These are phyloP conservation scores for Mesotaenium endlicherianum DNA, from an alignment of 139 green algal genomes.

Conservation along the genomic window DNA sequence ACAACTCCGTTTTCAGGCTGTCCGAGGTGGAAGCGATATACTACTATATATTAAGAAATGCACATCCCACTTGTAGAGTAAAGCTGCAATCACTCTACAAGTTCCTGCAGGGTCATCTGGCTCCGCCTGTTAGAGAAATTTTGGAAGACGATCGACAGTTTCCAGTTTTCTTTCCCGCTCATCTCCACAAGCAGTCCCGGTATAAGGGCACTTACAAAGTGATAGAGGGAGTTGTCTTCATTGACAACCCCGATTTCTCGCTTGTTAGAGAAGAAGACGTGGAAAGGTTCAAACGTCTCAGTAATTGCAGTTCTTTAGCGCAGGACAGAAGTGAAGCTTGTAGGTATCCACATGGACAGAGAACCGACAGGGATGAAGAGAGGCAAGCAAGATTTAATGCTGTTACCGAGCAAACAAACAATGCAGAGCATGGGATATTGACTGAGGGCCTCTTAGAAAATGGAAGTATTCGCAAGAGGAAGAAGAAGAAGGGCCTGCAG, in stretches of 20 bases:
- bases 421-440: not conserved
- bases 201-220: constrained; percentile 17
- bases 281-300: not conserved
- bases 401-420: constrained; percentile 1
- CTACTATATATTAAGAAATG: not conserved
- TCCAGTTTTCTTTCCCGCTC: not conserved
- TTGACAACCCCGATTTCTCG: not conserved
- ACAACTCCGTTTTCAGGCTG: not conserved
- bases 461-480: too few relatives aligned
- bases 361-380: not conserved
- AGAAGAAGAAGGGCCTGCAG: too few relatives aligned
- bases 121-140: not conserved
- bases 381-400: constrained; percentile 1
- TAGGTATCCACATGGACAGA: not conserved
- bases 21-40: constrained; percentile 3
- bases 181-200: not conserved
- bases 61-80: not conserved
- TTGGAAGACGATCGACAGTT: constrained; percentile 8
- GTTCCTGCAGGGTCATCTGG: constrained; percentile 2
- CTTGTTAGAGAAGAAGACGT: not conserved
- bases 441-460: too few relatives aligned
- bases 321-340: not conserved
- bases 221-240: constrained; percentile 6
- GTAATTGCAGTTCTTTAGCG: not conserved
- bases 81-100: constrained; percentile 19